Evolutionary conservation across 179 eudicot genomes (phyloP).

Genomic region (Sideroxylon spinosum): DNA sequence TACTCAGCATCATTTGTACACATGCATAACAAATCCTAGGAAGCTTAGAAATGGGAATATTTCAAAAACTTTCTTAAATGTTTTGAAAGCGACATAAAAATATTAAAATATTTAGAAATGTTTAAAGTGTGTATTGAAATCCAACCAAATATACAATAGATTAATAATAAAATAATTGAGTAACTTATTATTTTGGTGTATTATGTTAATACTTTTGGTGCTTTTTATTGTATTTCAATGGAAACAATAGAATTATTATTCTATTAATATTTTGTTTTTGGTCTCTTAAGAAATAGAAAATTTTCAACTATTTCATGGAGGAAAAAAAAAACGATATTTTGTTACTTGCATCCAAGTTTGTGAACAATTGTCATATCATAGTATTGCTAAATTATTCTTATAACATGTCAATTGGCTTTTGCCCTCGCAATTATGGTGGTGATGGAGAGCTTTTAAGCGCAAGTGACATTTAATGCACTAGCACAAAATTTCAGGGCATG

Average conservation of each 20-base stretch:
- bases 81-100: too few relatives aligned
- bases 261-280: neutral
- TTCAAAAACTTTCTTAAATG: too few relatives aligned
- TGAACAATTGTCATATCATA: neutral
- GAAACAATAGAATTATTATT: too few relatives aligned
- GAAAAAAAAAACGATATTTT: neutral
- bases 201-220: too few relatives aligned
- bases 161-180: too few relatives aligned
- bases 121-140: neutral
- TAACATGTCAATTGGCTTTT: neutral
- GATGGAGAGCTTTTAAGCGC: neutral
- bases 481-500: conserved; percentile 43
- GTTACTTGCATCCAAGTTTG: neutral
- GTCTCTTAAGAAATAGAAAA: too few relatives aligned
- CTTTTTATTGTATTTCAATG: too few relatives aligned
- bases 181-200: too few relatives aligned
- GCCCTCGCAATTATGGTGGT: neutral
- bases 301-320: neutral
- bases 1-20: neutral
- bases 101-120: neutral
- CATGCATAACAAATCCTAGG: neutral
- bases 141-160: too few relatives aligned
- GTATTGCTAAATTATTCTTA: neutral
- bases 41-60: too few relatives aligned
- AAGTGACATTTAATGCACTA: neutral